phyloP scores from a whole-genome alignment of 805 yeast genomes.

The Pichia thaimueangensis region DNA sequence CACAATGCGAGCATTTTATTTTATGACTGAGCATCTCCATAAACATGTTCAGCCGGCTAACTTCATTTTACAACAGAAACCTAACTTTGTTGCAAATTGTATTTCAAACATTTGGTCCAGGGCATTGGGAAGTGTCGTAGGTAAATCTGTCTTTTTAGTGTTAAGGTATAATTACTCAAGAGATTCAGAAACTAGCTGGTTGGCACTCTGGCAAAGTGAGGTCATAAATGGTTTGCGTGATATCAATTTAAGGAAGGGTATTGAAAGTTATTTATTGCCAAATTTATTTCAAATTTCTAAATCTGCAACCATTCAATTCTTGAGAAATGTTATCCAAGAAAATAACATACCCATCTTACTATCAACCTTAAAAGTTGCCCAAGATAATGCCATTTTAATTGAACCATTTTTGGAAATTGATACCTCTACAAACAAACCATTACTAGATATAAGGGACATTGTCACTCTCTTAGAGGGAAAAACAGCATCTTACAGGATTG shows the following conservation, averaged over 20 bases:
- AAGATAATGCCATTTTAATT: constrained; percentile 45
- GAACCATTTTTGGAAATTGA: constrained; percentile 43
- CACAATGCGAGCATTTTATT: constrained; percentile 55
- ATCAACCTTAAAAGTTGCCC: constrained; percentile 58
- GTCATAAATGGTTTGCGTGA: constrained; percentile 32
- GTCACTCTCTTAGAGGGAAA: constrained; percentile 40
- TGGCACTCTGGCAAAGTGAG: constrained; percentile 42
- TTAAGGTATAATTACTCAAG: constrained; percentile 28
- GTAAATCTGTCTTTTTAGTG: constrained; percentile 46
- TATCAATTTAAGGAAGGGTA: constrained; percentile 35
- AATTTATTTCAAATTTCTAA: constrained; percentile 50
- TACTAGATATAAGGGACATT: constrained; percentile 25
- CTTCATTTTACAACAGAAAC: constrained; percentile 37
- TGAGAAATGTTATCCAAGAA: constrained; percentile 16
- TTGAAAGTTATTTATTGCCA: constrained; percentile 58
- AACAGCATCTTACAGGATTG: constrained; percentile 36
- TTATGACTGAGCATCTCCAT: constrained; percentile 50
- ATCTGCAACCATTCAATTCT: constrained; percentile 28
- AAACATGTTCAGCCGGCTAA: constrained; percentile 38
- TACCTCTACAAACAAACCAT: constrained; percentile 20
- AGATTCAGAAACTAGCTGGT: constrained; percentile 36
- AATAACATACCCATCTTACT: constrained; percentile 37
- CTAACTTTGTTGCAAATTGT: constrained; percentile 42
- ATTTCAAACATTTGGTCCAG: constrained; percentile 46
- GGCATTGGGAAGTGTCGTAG: constrained; percentile 59